Conservation (phyloP, 192 early-diverging fungal genomes). For the Gonapodya prolifera region DNA sequence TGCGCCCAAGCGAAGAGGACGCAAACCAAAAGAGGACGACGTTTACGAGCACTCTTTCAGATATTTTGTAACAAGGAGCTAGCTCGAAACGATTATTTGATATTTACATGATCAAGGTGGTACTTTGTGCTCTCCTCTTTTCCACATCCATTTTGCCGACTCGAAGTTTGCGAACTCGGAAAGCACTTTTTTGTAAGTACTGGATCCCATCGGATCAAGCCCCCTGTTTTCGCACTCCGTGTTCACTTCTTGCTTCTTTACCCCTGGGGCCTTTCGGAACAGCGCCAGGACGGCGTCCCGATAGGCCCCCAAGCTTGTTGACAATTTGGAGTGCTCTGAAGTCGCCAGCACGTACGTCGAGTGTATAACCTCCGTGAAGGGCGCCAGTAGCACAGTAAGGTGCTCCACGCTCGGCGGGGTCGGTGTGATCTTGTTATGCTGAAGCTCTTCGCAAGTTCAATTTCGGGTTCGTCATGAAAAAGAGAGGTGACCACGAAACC, state of each 20-base stretch:
- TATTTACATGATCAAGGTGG: neutral
- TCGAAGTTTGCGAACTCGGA: neutral
- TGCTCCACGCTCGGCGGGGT: neutral
- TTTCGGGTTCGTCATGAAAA: neutral
- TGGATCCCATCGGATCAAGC: neutral
- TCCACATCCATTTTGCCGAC: neutral
- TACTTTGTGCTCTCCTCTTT: neutral
- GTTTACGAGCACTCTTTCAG: neutral
- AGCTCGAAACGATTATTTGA: neutral
- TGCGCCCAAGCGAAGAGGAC: neutral
- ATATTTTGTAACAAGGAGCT: neutral
- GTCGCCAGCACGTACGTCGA: neutral
- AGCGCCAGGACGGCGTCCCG: neutral
- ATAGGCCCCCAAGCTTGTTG: neutral
- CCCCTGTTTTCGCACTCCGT: neutral
- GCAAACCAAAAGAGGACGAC: neutral
- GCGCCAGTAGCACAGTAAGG: neutral
- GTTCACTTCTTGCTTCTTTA: neutral
- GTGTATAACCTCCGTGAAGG: neutral
- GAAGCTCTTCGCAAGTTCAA: neutral
- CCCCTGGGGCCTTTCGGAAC: neutral
- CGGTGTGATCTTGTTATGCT: neutral
- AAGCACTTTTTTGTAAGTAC: neutral
- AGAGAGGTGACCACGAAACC: neutral
- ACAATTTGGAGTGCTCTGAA: neutral